Evolutionary conservation across 306 rosid genomes (phyloP), one percentile per base, ranked within the genome.

Genomic region (Psophocarpus tetragonolobus): DNA sequence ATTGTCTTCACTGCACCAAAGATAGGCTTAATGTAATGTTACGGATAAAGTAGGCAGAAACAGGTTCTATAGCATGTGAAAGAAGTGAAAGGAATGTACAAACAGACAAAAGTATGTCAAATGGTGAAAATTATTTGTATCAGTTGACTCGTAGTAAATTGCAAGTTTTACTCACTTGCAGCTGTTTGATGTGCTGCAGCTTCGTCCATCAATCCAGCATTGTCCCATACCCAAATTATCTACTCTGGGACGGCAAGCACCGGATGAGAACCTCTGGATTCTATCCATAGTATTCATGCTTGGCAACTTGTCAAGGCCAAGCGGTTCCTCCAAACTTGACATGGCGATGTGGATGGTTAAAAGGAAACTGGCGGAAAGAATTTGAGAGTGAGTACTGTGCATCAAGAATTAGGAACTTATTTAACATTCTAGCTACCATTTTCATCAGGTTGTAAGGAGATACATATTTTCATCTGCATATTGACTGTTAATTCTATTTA

Each of bases 311-410:
- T 93, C 95, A 87, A 87, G 83, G 81, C 92, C 97, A 63, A 93
- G 95, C 38, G 98, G 96, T 82, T 93, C 93, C 89, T 91, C 95
- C 93, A 93, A 83, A 79, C 98, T 93, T 20, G 98, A 93, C 98
- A 93, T 93, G 65, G 76, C 85, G 80, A 82, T 60, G 81, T 44
- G 36, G 81, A 81, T 44, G 84, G 38, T 51, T 47, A 53, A 70
- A 54, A 53, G 48, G 44, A 50, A 79, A 61, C 86, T 77, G 66
- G 65, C 73, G 80, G 80, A 70, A 76, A 73, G 65, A 71, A 63
- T 12, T 60, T 48, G 38, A 26, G 7, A 45, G 56, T 69, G 45
- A 86, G 79, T 51, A 58, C 36, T 73, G 32, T 69, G 82, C 71
- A 30, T 44, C 48, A n/a, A 10, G 27, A n/a, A n/a, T n/a, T n/a